These are phyloP conservation scores for Diospyros lotus DNA, from an alignment of 148 eudicot genomes.

Conservation along the genomic window DNA sequence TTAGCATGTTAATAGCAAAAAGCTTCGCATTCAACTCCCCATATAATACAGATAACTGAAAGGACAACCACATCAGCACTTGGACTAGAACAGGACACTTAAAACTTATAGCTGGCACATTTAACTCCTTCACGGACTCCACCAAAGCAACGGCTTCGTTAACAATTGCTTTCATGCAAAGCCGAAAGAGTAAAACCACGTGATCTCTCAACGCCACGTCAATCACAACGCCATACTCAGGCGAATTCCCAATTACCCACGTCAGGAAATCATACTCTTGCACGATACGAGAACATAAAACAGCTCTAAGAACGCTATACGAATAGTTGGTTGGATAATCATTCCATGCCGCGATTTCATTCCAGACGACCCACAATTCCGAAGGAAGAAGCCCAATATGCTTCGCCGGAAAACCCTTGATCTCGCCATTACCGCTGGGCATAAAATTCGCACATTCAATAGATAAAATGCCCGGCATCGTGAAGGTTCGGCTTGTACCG, in stretches of 20 bases:
- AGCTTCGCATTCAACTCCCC: slow-evolving; percentile 61
- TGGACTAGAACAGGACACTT: slow-evolving; percentile 53
- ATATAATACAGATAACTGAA: slow-evolving; percentile 63
- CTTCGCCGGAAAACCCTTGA: slow-evolving; percentile 11
- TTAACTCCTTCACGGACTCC: slow-evolving; percentile 16
- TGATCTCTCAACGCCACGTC: slow-evolving; percentile 77
- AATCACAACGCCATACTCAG: slow-evolving; percentile 59
- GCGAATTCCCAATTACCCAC: slow-evolving; percentile 70
- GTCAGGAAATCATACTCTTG: slow-evolving; percentile 26
- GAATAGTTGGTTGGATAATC: slow-evolving; percentile 61
- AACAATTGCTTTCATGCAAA: slow-evolving; percentile 61
- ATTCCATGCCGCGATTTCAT: slow-evolving; percentile 57
- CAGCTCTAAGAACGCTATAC: slow-evolving; percentile 30
- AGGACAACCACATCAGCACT: slow-evolving; percentile 61
- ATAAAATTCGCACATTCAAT: slow-evolving; percentile 58
- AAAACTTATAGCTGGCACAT: slow-evolving; percentile 24
- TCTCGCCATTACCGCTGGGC: slow-evolving; percentile 13
- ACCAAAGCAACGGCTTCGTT: slow-evolving; percentile 46
- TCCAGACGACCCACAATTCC: slow-evolving; percentile 52
- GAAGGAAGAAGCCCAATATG: slow-evolving; percentile 60
- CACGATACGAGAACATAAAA: slow-evolving; percentile 28
- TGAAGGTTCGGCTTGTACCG: slow-evolving; percentile 30
- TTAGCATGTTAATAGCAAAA: slow-evolving; percentile 51
- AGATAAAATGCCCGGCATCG: slow-evolving; percentile 52
- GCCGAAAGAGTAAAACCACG: slow-evolving; percentile 49